Evolutionary conservation across 148 eudicot genomes (phyloP).

Genomic region (Heliosperma pusillum): DNA sequence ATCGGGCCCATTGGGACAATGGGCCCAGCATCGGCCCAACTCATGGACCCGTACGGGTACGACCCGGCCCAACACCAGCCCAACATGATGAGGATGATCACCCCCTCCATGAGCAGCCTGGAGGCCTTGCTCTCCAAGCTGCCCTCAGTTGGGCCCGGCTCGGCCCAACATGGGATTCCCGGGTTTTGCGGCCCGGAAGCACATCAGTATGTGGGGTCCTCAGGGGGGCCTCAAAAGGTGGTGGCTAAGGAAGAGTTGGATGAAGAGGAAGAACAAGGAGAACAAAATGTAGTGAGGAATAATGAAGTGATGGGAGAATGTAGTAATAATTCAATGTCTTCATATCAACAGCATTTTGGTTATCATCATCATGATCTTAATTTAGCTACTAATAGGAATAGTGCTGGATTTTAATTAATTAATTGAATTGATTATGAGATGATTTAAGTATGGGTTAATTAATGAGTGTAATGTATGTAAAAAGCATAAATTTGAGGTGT

Average conservation of each 20-base stretch:
- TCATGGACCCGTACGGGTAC: conserved; percentile 28
- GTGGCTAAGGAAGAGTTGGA: conserved; percentile 52
- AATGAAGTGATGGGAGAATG: conserved; percentile 42
- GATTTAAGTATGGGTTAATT: not conserved
- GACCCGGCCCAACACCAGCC: conserved; percentile 33
- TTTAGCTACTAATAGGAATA: conserved; percentile 45
- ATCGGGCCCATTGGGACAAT: conserved; percentile 18
- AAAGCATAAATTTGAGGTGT: conserved; percentile 8
- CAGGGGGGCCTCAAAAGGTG: conserved; percentile 42
- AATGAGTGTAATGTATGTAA: conserved; percentile 1
- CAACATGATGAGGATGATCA: conserved; percentile 43
- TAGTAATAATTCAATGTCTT: conserved; percentile 49
- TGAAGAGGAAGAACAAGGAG: conserved; percentile 21
- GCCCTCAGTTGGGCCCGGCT: conserved; percentile 66
- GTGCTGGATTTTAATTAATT: conserved; percentile 30
- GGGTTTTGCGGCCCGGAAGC: conserved; percentile 29
- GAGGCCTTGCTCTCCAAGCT: conserved; percentile 89
- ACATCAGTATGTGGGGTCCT: conserved; percentile 30
- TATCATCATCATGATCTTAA: conserved; percentile 47
- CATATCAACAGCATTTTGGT: conserved; percentile 40
- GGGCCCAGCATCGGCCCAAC: conserved; percentile 19
- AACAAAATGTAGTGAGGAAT: not conserved
- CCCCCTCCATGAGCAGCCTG: conserved; percentile 97
- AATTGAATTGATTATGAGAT: not conserved
- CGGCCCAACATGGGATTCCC: conserved; percentile 26